Conservation (phyloP, 371 early-diverging fungal species). For the Rhizopus sp. region DNA sequence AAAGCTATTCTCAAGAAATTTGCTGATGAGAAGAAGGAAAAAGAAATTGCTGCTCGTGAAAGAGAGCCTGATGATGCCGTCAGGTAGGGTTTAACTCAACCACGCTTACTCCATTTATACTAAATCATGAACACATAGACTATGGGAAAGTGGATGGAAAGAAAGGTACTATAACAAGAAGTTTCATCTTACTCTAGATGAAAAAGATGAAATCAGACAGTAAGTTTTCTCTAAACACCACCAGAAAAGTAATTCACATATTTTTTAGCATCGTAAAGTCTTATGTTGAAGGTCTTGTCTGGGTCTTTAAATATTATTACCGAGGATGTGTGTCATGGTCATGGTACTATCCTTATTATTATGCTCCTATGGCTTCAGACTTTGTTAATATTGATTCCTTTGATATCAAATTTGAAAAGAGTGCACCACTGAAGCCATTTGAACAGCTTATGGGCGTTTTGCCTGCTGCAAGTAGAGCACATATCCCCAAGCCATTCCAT, state of each 20-base stretch:
- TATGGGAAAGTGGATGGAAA: conserved; percentile 93
- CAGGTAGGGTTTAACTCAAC: conserved; percentile 25
- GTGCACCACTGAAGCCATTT: conserved; percentile 89
- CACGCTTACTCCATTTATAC: background rate
- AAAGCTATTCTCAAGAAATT: conserved; percentile 54
- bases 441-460: conserved; percentile 99
- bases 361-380: conserved; percentile 96
- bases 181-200: conserved; percentile 72
- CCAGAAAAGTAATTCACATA: background rate
- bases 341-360: conserved; percentile 99
- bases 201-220: conserved; percentile 61
- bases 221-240: conserved; percentile 27
- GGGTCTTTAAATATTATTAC: conserved; percentile 99
- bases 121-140: conserved; percentile 16
- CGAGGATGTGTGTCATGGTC: conserved; percentile 95
- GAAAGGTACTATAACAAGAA: conserved; percentile 87
- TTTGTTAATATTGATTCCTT: conserved; percentile 79
- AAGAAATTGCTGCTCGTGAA: conserved; percentile 56
- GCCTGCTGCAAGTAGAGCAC: conserved; percentile 84
- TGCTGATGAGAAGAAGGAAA: conserved; percentile 55
- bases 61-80: conserved; percentile 79
- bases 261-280: conserved; percentile 72
- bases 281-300: conserved; percentile 97
- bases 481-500: conserved; percentile 83
- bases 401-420: conserved; percentile 76